Conservation (phyloP, 2,329 filamentous ascomycete genomes). For the Lasiodiplodia sp. region DNA sequence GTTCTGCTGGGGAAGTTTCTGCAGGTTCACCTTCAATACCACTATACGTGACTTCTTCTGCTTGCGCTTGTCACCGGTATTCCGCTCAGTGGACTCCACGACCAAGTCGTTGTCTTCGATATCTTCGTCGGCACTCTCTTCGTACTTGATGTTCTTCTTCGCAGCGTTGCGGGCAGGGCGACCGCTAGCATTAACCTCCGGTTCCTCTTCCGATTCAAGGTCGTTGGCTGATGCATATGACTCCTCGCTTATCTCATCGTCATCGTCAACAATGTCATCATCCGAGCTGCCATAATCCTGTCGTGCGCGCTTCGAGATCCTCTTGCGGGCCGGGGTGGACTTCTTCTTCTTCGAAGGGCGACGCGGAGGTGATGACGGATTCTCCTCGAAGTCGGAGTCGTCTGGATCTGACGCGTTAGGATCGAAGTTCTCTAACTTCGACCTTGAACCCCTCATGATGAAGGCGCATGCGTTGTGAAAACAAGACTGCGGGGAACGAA, state of each 20-base stretch:
- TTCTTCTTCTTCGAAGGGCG: constrained; percentile 37
- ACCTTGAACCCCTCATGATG: constrained; percentile 46
- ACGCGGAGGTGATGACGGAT: constrained; percentile 27
- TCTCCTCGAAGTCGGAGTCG: constrained; percentile 44
- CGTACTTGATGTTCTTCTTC: constrained; percentile 63
- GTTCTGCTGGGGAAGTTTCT: constrained; percentile 9
- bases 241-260: constrained; percentile 59
- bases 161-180: constrained; percentile 63
- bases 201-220: constrained; percentile 46
- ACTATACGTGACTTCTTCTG: constrained; percentile 48
- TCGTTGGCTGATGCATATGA: constrained; percentile 39
- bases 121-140: constrained; percentile 60
- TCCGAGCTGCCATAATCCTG: constrained; percentile 44
- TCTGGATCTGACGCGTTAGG: constrained; percentile 50
- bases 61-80: constrained; percentile 37
- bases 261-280: constrained; percentile 47
- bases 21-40: constrained; percentile 47
- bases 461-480: not conserved
- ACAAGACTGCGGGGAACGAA: not conserved
- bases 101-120: constrained; percentile 42
- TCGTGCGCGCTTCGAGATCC: constrained; percentile 45
- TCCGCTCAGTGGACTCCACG: constrained; percentile 23
- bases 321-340: constrained; percentile 40
- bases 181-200: constrained; percentile 65
- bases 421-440: constrained; percentile 46